phyloP scores from a whole-genome alignment of 306 rosid species.

The Carpinus viminea region DNA sequence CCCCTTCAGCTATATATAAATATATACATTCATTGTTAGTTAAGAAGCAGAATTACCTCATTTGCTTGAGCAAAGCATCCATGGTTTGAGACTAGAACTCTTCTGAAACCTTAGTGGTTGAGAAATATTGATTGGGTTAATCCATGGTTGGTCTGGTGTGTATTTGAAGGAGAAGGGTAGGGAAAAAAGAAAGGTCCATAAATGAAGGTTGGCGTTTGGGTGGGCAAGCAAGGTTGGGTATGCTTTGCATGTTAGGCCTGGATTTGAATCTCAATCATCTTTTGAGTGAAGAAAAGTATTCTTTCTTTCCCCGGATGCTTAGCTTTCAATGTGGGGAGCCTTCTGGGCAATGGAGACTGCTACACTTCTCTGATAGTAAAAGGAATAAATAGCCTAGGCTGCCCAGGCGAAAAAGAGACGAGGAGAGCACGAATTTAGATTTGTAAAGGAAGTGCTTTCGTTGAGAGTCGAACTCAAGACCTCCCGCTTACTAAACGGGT shows the following conservation, averaged over 20 bases:
- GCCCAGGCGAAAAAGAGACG: no score
- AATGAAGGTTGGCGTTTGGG: conserved; percentile 2
- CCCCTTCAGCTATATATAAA: neutral
- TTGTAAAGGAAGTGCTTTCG: neutral
- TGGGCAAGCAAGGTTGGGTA: conserved; percentile 44
- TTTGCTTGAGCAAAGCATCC: conserved; percentile 46
- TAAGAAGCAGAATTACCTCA: conserved; percentile 44
- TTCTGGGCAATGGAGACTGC: no score
- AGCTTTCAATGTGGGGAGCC: conserved; percentile 6
- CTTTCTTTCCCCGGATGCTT: conserved; percentile 34
- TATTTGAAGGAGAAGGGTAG: conserved; percentile 45
- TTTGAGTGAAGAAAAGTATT: conserved; percentile 57
- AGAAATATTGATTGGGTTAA: neutral
- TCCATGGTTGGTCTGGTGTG: conserved; percentile 4
- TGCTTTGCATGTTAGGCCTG: conserved; percentile 59
- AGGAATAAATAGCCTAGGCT: no score
- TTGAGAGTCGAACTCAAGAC: conserved; percentile 53
- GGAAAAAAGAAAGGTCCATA: conserved; percentile 12
- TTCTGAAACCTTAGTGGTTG: conserved; percentile 23
- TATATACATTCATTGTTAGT: neutral
- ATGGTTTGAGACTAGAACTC: conserved; percentile 19
- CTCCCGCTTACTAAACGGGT: conserved; percentile 62
- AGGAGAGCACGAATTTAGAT: no score
- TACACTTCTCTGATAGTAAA: no score
- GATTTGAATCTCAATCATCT: conserved; percentile 47